These are phyloP conservation scores for Apiospora phragmitis DNA, from an alignment of 2,329 filamentous ascomycete species.

Conservation along the genomic window DNA sequence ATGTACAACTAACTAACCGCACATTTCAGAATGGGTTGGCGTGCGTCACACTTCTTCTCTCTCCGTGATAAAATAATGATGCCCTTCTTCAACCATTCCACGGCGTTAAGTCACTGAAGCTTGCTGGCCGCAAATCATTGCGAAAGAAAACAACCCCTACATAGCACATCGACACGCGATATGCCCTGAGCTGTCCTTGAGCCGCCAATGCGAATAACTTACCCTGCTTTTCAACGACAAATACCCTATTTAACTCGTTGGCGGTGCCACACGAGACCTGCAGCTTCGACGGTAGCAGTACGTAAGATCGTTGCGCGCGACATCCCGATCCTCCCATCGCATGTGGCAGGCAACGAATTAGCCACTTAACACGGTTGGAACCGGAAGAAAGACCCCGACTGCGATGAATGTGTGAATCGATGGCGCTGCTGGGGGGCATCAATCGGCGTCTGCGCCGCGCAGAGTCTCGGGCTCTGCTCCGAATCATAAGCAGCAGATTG, in stretches of 20 bases:
- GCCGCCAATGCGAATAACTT: background rate
- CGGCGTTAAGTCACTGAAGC: background rate
- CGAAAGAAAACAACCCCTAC: background rate
- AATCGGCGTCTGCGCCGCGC: constrained; percentile 9
- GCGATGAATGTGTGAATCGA: constrained; percentile 14
- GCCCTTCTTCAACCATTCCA: background rate
- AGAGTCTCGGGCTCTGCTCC: constrained; percentile 14
- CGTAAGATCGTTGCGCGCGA: background rate
- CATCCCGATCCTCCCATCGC: background rate
- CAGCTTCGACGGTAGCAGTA: background rate
- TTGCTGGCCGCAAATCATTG: background rate
- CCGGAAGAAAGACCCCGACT: background rate
- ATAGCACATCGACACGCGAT: background rate
- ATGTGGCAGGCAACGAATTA: background rate
- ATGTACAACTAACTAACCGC: background rate
- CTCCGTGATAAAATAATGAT: background rate
- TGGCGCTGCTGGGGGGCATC: constrained; percentile 14
- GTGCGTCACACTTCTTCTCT: background rate
- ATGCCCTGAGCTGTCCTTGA: background rate
- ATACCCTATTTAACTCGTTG: background rate
- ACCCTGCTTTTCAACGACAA: background rate
- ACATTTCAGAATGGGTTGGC: background rate
- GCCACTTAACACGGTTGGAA: background rate
- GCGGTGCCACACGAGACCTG: background rate
- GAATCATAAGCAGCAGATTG: constrained; percentile 29